Evolutionary conservation across 106 monocot genomes (phyloP).

Genomic region (Dendrobium officinale): DNA sequence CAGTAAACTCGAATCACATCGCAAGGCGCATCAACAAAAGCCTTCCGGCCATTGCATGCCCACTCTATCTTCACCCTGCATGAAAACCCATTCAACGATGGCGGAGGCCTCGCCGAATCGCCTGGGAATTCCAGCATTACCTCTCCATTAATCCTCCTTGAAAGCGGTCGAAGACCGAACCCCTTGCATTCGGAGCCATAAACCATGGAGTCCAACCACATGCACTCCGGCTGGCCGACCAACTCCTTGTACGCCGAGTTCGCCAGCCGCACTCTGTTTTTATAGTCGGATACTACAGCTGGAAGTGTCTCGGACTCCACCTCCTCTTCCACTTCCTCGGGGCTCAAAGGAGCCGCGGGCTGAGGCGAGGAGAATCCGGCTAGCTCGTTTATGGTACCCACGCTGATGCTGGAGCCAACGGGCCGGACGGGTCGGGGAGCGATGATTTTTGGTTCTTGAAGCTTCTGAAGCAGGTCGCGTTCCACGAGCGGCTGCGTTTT

Average conservation of each 20-base stretch:
- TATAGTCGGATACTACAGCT: conserved; percentile 68
- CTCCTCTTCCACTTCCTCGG: conserved; percentile 69
- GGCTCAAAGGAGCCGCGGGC: conserved; percentile 10
- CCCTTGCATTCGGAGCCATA: background rate
- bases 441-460: conserved; percentile 47
- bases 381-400: conserved; percentile 33
- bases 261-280: conserved; percentile 63
- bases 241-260: conserved; percentile 68
- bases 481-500: background rate
- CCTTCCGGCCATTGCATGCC: conserved; percentile 52
- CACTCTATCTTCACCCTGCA: conserved; percentile 76
- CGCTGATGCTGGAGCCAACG: conserved; percentile 65
- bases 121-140: conserved; percentile 51
- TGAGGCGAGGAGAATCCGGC: background rate
- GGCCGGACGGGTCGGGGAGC: conserved; percentile 68
- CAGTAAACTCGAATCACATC: conserved; percentile 54
- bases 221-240: conserved; percentile 66
- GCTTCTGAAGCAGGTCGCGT: conserved; percentile 50
- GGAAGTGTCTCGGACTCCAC: conserved; percentile 65
- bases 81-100: conserved; percentile 34
- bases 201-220: conserved; percentile 47
- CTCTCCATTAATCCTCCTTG: conserved; percentile 51
- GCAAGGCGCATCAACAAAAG: conserved; percentile 44
- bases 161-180: background rate
- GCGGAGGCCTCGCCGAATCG: conserved; percentile 16